These are phyloP conservation scores for Yarrowia sp. DNA, from an alignment of 805 yeast genomes.

Conservation along the genomic window DNA sequence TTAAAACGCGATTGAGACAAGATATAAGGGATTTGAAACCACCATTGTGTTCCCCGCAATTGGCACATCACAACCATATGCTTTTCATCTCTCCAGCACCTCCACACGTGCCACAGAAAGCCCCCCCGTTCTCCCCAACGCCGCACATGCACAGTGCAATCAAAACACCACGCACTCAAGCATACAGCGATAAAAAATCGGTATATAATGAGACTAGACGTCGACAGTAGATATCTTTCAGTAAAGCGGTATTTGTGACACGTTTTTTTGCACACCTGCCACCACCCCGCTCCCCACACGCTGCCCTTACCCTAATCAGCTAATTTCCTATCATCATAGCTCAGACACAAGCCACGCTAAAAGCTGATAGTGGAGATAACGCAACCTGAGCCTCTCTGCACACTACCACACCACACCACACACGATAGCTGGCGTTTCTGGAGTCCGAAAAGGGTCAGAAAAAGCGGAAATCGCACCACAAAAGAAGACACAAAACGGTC, in stretches of 20 bases:
- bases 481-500: neutral
- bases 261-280: too few species aligned
- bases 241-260: too few species aligned
- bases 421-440: too few species aligned
- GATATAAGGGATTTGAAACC: too few species aligned
- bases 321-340: constrained; percentile 14
- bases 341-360: constrained; percentile 12
- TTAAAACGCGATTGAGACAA: too few species aligned
- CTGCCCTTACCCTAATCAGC: constrained; percentile 30
- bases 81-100: neutral
- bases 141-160: constrained; percentile 37
- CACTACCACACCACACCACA: too few species aligned
- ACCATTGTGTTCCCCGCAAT: neutral
- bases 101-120: too few species aligned
- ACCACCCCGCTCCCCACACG: neutral
- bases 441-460: too few species aligned
- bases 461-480: too few species aligned
- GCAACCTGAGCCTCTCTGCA: neutral
- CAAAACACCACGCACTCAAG: constrained; percentile 25
- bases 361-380: constrained; percentile 22
- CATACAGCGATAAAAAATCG: constrained; percentile 1
- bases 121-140: constrained; percentile 9
- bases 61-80: neutral
- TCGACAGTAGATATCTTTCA: too few species aligned
- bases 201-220: too few species aligned